Percentiles rank a stretch among this genome's conserved stretches.
Conservation (phyloP, 2,329 filamentous ascomycete species). For the Trichoderma sp. region DNA sequence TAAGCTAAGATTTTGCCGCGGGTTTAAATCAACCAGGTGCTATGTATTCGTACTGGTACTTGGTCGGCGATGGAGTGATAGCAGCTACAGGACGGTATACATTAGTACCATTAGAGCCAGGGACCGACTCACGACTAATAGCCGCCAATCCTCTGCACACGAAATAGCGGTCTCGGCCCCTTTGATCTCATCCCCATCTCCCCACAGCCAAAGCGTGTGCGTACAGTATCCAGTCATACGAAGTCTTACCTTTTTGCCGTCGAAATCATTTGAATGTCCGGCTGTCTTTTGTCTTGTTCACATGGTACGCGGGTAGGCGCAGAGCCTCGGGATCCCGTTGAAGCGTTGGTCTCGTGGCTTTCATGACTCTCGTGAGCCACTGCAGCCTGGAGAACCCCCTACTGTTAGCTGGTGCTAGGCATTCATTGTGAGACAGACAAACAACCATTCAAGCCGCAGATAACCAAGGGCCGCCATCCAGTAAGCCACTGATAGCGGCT, state of each 20-base stretch:
- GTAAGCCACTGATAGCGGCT: slow-evolving; percentile 8
- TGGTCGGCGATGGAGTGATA: not conserved
- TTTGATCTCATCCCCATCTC: not conserved
- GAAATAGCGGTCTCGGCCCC: slow-evolving; percentile 12
- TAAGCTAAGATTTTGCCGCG: not conserved
- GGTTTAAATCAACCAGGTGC: not conserved
- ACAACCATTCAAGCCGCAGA: slow-evolving; percentile 5
- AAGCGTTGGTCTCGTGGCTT: not conserved
- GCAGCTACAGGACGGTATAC: too few species aligned
- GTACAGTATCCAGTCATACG: not conserved
- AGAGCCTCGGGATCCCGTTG: not conserved
- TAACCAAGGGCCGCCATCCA: not conserved
- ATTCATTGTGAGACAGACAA: not conserved
- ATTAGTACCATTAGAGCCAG: too few species aligned
- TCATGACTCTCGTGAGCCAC: not conserved
- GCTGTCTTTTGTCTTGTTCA: not conserved
- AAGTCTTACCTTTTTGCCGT: not conserved
- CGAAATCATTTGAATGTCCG: not conserved
- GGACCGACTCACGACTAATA: too few species aligned
- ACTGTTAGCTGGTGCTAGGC: not conserved
- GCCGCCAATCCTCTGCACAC: not conserved
- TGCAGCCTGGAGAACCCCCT: slow-evolving; percentile 3
- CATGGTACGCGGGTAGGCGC: not conserved
- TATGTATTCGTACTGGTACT: not conserved
- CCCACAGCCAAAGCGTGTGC: not conserved